Conservation (phyloP, 441 rosid genomes). For the Erysimum cheiri region DNA sequence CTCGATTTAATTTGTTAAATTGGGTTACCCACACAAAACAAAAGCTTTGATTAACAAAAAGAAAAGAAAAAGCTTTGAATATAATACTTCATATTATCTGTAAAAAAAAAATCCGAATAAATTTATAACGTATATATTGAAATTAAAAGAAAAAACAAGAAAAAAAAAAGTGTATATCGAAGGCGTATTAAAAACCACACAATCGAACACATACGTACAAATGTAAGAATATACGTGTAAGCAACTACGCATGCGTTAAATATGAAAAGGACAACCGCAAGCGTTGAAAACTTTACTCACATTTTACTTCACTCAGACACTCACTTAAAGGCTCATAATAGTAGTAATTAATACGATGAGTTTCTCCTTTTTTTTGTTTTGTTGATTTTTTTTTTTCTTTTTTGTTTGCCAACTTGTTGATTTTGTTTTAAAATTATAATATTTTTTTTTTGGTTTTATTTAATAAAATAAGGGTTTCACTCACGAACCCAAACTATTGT, state of each 20-base stretch:
- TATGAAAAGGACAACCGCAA: conserved; percentile 34
- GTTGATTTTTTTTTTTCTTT: neutral
- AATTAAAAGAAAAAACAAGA: neutral
- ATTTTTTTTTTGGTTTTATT: neutral
- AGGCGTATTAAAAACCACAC: neutral
- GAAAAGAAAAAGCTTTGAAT: too few relatives aligned
- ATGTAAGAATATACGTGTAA: conserved; percentile 13
- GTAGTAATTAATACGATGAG: neutral
- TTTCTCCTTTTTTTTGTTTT: neutral
- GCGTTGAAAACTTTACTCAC: conserved; percentile 32
- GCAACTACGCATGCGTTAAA: conserved; percentile 36
- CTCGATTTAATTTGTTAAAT: conserved; percentile 10
- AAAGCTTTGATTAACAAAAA: neutral
- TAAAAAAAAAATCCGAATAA: neutral
- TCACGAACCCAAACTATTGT: conserved; percentile 11
- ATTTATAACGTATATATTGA: neutral
- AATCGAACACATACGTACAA: conserved; percentile 24
- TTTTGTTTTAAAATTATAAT: neutral
- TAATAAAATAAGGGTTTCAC: neutral
- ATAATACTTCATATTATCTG: neutral
- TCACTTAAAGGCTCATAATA: conserved; percentile 6
- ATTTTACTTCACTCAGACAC: conserved; percentile 22
- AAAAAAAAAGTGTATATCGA: neutral
- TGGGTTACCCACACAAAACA: neutral
- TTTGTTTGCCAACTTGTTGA: conserved; percentile 24